Evolutionary conservation across 352 stramenopile species (phyloP), one percentile per base, ranked within the genome.

Genomic region (Globisporangium cystogenes): DNA sequence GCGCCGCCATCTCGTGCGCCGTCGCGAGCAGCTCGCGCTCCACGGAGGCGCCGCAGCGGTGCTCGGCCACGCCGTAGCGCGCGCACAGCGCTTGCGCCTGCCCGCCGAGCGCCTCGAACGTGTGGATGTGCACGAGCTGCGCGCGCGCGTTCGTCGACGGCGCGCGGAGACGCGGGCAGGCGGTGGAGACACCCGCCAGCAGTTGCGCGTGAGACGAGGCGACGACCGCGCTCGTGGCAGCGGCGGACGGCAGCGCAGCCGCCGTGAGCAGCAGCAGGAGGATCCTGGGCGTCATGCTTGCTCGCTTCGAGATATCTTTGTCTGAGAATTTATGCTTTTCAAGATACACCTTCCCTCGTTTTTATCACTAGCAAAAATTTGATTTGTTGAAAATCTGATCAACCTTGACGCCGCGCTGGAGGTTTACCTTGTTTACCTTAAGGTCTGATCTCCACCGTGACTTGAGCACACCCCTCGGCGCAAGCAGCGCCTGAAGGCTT

Each of bases 1-100:
- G 42, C 18, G 26, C 54, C 43, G 57, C 68, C 70, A 88, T 85
- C 20, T 86, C 72, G 18, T 66, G 54, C 43, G 72, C 54, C n/a
- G 65, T 60, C 4, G 60, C 67, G 4, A 69, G 54, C 7, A 86
- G 43, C 31, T 82, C 58, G 16, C 53, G 59, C 12, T 47, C 21
- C 7, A 68, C 40, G 4, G 26, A 29, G 26, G 47, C 50, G 20
- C 48, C 48, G 31, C 66, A 79, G 23, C 70, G 72, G 55, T 76
- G 67, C 7, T 63, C 59, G 20, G 60, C 55, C 12, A 77, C 66
- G 7, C 56, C 35, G 35, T 57, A 64, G 11, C 39, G 47, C n/a
- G 47, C 49, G 36, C 71, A 82, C 2, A 57, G 37, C 0, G 27
- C 35, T 16, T 54, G 62, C 16, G 68, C 60, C 15, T 64, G 49